A percentile compares a stretch with the other conserved stretches of the same genome.
Conservation (phyloP, 2,329 filamentous ascomycete genomes). For the Elsinoe australis region DNA sequence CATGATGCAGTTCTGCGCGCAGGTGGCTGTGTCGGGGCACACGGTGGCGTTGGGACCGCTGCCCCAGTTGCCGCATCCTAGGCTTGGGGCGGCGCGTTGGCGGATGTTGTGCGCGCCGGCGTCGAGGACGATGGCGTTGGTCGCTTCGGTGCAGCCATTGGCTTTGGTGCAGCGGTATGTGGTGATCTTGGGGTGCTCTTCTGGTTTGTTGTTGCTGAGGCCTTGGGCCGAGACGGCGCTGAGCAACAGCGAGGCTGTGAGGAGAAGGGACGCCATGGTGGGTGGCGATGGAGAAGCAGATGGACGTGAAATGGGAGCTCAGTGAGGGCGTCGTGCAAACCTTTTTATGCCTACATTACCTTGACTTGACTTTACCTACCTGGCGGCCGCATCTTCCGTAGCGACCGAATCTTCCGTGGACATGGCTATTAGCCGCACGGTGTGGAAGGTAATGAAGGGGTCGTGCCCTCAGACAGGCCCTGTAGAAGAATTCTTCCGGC, state of each 20-base stretch:
- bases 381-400: constrained; percentile 11
- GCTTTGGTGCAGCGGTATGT: constrained; percentile 35
- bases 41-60: constrained; percentile 37
- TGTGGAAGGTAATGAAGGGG: constrained; percentile 10
- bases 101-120: constrained; percentile 47
- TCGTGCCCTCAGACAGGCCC: not conserved
- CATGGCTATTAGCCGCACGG: not conserved
- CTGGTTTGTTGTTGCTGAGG: constrained; percentile 22
- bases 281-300: not conserved
- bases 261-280: constrained; percentile 4
- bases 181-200: constrained; percentile 36
- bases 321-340: not conserved
- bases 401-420: constrained; percentile 7
- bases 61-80: constrained; percentile 39
- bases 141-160: constrained; percentile 34
- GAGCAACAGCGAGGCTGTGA: constrained; percentile 6
- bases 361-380: not conserved
- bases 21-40: constrained; percentile 33
- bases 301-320: not conserved
- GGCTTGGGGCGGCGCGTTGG: constrained; percentile 37
- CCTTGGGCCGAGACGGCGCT: constrained; percentile 13
- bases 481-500: constrained; percentile 7
- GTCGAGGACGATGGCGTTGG: constrained; percentile 35
- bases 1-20: constrained; percentile 37
- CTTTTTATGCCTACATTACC: not conserved